Evolutionary conservation across 2,329 filamentous ascomycete genomes (phyloP).

Genomic region (Colletotrichum sojae): DNA sequence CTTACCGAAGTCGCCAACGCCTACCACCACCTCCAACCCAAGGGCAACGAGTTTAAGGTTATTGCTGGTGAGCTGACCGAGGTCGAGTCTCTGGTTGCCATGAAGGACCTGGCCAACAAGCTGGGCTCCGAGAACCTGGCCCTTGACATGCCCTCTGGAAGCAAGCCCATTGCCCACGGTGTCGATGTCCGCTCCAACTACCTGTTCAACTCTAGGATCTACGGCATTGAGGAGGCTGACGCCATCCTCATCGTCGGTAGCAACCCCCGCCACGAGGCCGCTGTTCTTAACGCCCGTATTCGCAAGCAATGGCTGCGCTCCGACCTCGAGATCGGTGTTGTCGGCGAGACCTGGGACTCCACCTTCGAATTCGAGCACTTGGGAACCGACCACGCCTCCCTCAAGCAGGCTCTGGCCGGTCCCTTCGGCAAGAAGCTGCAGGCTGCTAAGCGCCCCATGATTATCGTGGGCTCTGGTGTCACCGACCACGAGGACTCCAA

Average conservation of each 20-base stretch:
- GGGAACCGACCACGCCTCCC: constrained; percentile 80
- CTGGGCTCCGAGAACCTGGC: constrained; percentile 96
- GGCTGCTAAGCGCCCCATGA: constrained; percentile 92
- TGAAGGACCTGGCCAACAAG: constrained; percentile 97
- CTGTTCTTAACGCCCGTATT: constrained; percentile 95
- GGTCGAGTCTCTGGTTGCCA: constrained; percentile 92
- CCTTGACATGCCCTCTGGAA: constrained; percentile 89
- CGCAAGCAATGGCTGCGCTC: constrained; percentile 98
- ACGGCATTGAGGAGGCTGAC: constrained; percentile 94
- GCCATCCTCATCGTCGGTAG: constrained; percentile 92
- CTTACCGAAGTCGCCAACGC: constrained; percentile 88
- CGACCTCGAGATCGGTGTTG: constrained; percentile 90
- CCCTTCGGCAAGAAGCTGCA: constrained; percentile 94
- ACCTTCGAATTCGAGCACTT: constrained; percentile 97
- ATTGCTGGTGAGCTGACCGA: constrained; percentile 93
- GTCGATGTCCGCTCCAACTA: constrained; percentile 95
- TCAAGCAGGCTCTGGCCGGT: constrained; percentile 89
- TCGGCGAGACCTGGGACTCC: constrained; percentile 92
- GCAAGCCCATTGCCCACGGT: constrained; percentile 89
- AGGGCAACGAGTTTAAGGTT: constrained; percentile 95
- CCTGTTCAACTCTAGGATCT: constrained; percentile 95
- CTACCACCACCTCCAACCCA: constrained; percentile 83
- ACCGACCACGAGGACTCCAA: constrained; percentile 93
- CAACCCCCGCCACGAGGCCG: constrained; percentile 95
- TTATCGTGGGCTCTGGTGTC: constrained; percentile 92